Percentiles rank a stretch among this genome's conserved stretches.
These are phyloP conservation scores for Picochlorum sp. DNA, from an alignment of 139 green algal genomes.

Conservation along the genomic window DNA sequence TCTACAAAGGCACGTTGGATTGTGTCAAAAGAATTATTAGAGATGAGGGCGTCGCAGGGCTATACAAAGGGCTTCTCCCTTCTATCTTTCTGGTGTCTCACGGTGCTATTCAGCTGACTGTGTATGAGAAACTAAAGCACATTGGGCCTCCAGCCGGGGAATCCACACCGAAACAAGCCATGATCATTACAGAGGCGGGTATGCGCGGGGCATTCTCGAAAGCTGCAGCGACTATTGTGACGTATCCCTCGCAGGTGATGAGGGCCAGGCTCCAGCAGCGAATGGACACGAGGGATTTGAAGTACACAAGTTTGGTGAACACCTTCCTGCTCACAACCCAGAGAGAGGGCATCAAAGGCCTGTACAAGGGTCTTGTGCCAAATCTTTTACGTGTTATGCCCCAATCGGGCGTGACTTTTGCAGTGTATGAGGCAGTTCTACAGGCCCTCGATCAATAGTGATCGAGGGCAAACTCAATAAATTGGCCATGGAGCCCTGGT, in stretches of 20 bases:
- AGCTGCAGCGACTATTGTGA: slow-evolving; percentile 69
- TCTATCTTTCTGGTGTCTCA: slow-evolving; percentile 85
- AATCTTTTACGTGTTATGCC: slow-evolving; percentile 70
- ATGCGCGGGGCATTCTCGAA: slow-evolving; percentile 78
- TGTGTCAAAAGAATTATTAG: slow-evolving; percentile 54
- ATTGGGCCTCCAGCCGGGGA: slow-evolving; percentile 2
- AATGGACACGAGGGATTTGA: slow-evolving; percentile 41
- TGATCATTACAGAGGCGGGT: slow-evolving; percentile 17
- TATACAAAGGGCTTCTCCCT: slow-evolving; percentile 81
- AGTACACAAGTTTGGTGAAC: slow-evolving; percentile 47
- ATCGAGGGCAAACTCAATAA: too few species aligned
- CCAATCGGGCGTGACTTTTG: slow-evolving; percentile 60
- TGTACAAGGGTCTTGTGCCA: slow-evolving; percentile 70
- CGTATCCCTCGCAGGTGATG: slow-evolving; percentile 83
- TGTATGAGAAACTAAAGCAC: slow-evolving; percentile 91
- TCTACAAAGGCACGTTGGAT: slow-evolving; percentile 64
- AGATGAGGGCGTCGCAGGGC: slow-evolving; percentile 70
- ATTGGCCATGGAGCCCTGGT: too few species aligned
- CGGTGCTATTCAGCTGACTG: slow-evolving; percentile 89
- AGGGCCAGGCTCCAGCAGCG: slow-evolving; percentile 82
- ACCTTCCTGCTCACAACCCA: slow-evolving; percentile 32
- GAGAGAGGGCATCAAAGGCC: slow-evolving; percentile 47
- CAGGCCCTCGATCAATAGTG: background rate
- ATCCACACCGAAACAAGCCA: background rate
- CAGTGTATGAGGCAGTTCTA: slow-evolving; percentile 68